A percentile compares a stretch with the other conserved stretches of the same genome.
Evolutionary conservation across 169 alveolate genomes (phyloP).

Genomic region (Toxoplasma gondii): DNA sequence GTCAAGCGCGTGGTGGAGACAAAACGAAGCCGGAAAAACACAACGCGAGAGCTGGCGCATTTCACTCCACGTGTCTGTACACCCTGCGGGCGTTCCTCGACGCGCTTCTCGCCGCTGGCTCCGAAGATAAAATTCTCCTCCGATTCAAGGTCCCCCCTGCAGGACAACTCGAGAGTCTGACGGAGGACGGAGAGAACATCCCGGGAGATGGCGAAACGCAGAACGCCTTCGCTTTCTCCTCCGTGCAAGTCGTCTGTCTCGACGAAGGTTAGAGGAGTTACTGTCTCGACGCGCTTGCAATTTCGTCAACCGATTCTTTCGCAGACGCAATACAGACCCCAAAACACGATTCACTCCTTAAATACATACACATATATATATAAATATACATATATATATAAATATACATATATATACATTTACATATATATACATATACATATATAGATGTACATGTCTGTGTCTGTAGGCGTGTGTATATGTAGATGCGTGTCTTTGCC

Average conservation of each 20-base stretch:
- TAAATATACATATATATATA: background rate
- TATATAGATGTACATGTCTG: background rate
- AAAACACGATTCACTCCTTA: background rate
- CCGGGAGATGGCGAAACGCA: background rate
- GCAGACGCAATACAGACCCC: too few species aligned
- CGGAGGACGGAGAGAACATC: background rate
- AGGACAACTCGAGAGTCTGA: too few species aligned
- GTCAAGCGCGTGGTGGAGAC: background rate
- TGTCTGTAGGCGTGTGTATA: background rate
- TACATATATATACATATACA: background rate
- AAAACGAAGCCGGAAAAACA: background rate
- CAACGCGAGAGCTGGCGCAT: background rate
- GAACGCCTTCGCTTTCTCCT: background rate
- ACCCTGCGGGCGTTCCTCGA: background rate
- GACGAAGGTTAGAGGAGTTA: background rate
- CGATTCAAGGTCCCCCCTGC: background rate
- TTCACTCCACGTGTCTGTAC: conserved; percentile 28
- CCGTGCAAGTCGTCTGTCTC: conserved; percentile 30
- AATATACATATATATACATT: background rate
- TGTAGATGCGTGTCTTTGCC: background rate
- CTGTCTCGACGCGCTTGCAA: too few species aligned
- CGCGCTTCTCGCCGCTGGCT: background rate
- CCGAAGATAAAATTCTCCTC: background rate
- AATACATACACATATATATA: background rate
- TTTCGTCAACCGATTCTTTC: too few species aligned